Conservation (phyloP, 2,329 filamentous ascomycete species). For the Thermoascus crustaceus region DNA sequence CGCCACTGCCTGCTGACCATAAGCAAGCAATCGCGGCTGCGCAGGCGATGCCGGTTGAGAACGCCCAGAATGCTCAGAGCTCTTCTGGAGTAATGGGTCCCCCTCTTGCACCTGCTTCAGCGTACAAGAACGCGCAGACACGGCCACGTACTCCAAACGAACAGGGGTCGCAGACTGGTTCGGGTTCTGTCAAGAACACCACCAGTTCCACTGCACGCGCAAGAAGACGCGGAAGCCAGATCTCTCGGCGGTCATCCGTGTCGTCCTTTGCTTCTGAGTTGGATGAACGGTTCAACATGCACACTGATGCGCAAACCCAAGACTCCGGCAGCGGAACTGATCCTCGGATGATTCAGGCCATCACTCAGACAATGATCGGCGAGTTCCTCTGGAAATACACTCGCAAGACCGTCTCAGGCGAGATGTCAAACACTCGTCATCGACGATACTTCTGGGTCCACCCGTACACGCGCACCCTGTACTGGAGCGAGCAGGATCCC, state of each 20-base stretch:
- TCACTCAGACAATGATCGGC: conserved; percentile 99
- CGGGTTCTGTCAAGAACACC: no score
- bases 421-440: conserved; percentile 83
- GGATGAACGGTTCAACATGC: conserved; percentile 80
- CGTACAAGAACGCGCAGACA: conserved; percentile 46
- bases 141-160: conserved; percentile 57
- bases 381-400: conserved; percentile 99
- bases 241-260: conserved; percentile 69
- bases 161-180: conserved; percentile 36
- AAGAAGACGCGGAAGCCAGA: conserved; percentile 34
- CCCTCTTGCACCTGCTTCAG: conserved; percentile 73
- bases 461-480: conserved; percentile 89
- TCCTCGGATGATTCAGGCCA: conserved; percentile 96
- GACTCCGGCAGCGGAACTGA: conserved; percentile 70
- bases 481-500: conserved; percentile 92
- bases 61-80: conserved; percentile 35
- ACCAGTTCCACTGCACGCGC: no score
- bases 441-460: conserved; percentile 98
- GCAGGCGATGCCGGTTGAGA: no score
- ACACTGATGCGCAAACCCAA: conserved; percentile 44
- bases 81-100: conserved; percentile 63
- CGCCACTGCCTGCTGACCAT: conserved; percentile 75
- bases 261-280: conserved; percentile 94
- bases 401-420: conserved; percentile 79
- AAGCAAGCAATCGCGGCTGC: conserved; percentile 77